A percentile compares a stretch with the other conserved stretches of the same genome.
Conservation (phyloP, 2,329 filamentous ascomycete genomes). For the Apiospora phragmitis region DNA sequence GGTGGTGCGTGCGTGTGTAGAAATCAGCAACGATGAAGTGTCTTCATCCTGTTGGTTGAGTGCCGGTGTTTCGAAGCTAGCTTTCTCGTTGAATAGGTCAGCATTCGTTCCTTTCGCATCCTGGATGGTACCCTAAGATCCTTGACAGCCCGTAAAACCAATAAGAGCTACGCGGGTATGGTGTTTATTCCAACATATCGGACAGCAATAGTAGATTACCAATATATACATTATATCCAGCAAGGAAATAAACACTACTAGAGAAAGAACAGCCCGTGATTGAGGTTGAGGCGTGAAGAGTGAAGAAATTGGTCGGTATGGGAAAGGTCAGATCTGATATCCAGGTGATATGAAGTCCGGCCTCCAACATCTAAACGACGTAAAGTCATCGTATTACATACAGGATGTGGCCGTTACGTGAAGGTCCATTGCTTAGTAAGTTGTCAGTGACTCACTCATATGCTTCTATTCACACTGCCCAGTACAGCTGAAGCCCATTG, state of each 20-base stretch:
- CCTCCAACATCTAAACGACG: no score
- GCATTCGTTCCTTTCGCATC: background rate
- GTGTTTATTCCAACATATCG: background rate
- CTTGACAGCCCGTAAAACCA: background rate
- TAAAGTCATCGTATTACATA: no score
- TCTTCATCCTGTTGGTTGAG: background rate
- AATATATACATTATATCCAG: background rate
- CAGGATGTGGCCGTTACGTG: no score
- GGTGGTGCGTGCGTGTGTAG: background rate
- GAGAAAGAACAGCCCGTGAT: no score
- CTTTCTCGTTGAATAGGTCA: conserved; percentile 2
- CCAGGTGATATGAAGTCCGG: no score
- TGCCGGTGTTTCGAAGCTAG: background rate
- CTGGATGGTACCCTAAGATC: conserved; percentile 3
- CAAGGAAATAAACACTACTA: background rate
- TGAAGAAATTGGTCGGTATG: no score
- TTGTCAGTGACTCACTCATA: background rate
- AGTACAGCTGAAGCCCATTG: background rate
- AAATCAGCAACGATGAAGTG: background rate
- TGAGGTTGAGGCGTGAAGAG: no score
- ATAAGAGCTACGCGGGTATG: background rate
- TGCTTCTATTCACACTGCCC: background rate
- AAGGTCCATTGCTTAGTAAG: no score
- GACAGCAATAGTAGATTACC: background rate
- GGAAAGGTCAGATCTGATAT: no score